phyloP scores from a whole-genome alignment of 371 early-diverging fungal species.

The Apophysomyces variabilis region DNA sequence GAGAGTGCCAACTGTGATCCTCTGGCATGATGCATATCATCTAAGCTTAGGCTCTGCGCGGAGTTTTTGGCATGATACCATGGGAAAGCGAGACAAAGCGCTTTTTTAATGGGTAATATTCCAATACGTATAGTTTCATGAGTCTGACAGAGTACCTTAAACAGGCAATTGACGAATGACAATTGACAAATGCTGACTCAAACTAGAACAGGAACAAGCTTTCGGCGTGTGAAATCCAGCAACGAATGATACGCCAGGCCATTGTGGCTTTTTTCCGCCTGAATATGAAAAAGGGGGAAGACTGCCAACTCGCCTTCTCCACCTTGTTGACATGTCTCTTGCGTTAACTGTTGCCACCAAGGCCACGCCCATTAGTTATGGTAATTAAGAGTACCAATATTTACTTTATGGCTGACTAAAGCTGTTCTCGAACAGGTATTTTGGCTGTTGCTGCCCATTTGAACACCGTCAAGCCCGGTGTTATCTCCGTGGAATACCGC shows the following conservation, averaged over 20 bases:
- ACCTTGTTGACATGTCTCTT: conserved; percentile 24
- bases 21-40: no score
- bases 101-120: no score
- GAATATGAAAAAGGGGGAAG: neutral
- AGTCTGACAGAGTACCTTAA: no score
- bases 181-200: no score
- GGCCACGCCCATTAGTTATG: conserved; percentile 45
- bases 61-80: no score
- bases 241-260: neutral
- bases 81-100: no score
- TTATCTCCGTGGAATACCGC: conserved; percentile 44
- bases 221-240: neutral
- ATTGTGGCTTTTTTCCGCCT: neutral
- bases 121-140: no score
- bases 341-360: conserved; percentile 47
- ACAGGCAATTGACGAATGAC: no score
- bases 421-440: conserved; percentile 24
- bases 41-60: no score
- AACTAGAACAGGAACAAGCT: no score
- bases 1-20: no score
- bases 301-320: neutral
- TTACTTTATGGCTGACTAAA: neutral
- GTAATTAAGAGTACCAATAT: conserved; percentile 6
- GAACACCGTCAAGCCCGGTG: conserved; percentile 44
- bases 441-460: conserved; percentile 45